Conservation (phyloP, 192 early-diverging fungal genomes). For the Coemansia sp. region DNA sequence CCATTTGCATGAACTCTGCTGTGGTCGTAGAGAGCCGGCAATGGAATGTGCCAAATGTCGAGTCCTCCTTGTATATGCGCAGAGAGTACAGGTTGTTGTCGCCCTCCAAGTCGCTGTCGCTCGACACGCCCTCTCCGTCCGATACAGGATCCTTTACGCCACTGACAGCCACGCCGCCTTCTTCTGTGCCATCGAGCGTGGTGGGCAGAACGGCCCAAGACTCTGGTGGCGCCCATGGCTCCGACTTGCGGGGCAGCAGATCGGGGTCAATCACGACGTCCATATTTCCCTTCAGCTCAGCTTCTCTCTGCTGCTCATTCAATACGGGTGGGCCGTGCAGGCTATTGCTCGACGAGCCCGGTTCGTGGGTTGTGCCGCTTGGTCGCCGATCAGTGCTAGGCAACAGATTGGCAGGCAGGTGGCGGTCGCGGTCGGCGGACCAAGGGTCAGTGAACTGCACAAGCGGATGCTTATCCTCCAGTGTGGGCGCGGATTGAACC, state of each 20-base stretch:
- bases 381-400: neutral
- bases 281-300: neutral
- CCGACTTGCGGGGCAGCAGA: constrained; percentile 41
- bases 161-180: constrained; percentile 20
- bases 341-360: constrained; percentile 13
- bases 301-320: neutral
- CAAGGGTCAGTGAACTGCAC: constrained; percentile 52
- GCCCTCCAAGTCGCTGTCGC: constrained; percentile 41
- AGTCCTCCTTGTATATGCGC: constrained; percentile 77
- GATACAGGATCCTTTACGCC: constrained; percentile 31
- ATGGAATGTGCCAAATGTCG: constrained; percentile 78
- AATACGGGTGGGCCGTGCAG: constrained; percentile 2
- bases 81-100: constrained; percentile 58
- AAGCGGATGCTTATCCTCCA: constrained; percentile 28
- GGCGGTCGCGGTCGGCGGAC: constrained; percentile 42
- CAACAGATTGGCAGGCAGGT: constrained; percentile 1
- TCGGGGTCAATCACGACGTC: neutral
- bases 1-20: constrained; percentile 69
- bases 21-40: constrained; percentile 69
- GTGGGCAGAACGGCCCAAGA: constrained; percentile 70
- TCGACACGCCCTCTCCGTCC: constrained; percentile 28
- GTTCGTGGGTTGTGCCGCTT: neutral
- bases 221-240: constrained; percentile 67
- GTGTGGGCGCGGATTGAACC: constrained; percentile 28
- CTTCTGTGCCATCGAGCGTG: constrained; percentile 36